These are phyloP conservation scores for Oryza australiensis DNA, from an alignment of 176 grass and related monocot species.

Conservation along the genomic window DNA sequence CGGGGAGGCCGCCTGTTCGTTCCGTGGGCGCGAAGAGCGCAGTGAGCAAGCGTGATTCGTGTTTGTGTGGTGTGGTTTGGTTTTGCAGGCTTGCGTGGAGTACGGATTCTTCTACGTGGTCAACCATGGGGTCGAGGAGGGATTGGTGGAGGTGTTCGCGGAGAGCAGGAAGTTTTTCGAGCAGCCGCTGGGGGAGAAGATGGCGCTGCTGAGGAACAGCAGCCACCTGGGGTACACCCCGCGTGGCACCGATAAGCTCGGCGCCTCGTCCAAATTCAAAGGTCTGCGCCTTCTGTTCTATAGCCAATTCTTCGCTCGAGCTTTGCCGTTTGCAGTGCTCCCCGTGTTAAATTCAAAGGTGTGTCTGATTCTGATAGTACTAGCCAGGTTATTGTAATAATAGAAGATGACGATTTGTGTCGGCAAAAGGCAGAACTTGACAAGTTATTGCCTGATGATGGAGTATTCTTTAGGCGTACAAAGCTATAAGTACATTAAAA, in stretches of 20 bases:
- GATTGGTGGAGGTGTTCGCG: constrained; percentile 43
- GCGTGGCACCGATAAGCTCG: constrained; percentile 58
- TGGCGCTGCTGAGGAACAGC: constrained; percentile 49
- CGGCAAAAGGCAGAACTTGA: no score
- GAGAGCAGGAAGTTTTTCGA: constrained; percentile 72
- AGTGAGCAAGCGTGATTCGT: neutral
- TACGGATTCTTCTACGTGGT: constrained; percentile 87
- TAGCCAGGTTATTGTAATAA: no score
- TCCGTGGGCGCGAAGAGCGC: neutral
- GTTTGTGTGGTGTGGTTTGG: neutral
- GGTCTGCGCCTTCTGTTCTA: neutral
- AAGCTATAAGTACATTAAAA: neutral
- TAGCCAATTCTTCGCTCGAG: no score
- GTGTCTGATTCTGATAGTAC: no score
- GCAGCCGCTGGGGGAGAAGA: constrained; percentile 65
- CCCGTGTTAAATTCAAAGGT: no score
- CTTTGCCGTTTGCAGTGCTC: no score
- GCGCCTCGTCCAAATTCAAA: constrained; percentile 36
- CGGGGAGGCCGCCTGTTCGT: no score
- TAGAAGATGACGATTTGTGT: no score
- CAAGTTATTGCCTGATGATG: no score
- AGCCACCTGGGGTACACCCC: constrained; percentile 57
- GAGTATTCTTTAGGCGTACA: no score
- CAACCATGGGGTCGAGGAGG: constrained; percentile 61
- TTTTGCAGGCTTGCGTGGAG: constrained; percentile 69